Conservation (phyloP, 208 protist genomes). For the Phytomonas sp. region DNA sequence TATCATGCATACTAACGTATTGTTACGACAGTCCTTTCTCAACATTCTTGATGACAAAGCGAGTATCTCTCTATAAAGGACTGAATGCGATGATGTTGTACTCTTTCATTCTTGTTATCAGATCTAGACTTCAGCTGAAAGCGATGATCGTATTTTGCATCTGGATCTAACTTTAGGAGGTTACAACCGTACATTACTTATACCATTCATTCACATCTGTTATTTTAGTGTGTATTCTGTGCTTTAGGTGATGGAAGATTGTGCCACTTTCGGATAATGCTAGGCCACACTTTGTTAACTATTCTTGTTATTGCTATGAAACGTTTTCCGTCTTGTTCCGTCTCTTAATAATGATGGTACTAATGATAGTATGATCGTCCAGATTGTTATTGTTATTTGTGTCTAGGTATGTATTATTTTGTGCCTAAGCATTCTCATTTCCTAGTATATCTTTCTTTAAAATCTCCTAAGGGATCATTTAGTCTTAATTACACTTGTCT, state of each 20-base stretch:
- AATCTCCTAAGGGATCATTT: not conserved
- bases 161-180: not conserved
- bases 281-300: not conserved
- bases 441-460: not conserved
- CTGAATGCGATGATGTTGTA: not conserved
- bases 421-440: not conserved
- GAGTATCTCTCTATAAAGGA: not conserved
- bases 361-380: not conserved
- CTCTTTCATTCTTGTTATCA: not conserved
- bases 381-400: not conserved
- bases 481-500: not conserved
- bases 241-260: not conserved
- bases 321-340: not conserved
- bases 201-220: not conserved
- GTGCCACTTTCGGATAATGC: not conserved
- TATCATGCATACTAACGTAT: not conserved
- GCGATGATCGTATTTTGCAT: not conserved
- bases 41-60: not conserved
- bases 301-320: not conserved
- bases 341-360: not conserved
- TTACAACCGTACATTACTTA: not conserved
- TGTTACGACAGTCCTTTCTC: not conserved
- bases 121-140: not conserved
- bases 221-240: not conserved
- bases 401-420: not conserved